Conservation (phyloP, 2,329 filamentous ascomycete species). For the Ceratocystis cubensis region DNA sequence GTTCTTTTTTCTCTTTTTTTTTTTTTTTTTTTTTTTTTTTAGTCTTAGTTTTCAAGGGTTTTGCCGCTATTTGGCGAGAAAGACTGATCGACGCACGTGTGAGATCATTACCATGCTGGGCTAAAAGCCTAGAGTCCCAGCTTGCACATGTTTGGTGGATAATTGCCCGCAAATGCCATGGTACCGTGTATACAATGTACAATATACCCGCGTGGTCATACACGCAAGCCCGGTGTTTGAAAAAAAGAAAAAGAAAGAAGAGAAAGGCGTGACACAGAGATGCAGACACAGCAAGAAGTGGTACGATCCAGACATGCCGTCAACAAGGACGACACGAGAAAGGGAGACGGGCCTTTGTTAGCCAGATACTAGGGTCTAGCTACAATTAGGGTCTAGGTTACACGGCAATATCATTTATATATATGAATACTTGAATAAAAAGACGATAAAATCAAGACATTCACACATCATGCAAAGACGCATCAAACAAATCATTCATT, state of each 20-base stretch:
- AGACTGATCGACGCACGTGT: background rate
- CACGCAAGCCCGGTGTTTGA: too few species aligned
- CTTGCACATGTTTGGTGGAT: background rate
- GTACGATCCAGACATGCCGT: background rate
- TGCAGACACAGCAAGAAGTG: background rate
- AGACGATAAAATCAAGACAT: background rate
- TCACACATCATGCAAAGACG: background rate
- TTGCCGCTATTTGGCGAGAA: background rate
- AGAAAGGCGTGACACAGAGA: background rate
- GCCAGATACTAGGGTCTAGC: background rate
- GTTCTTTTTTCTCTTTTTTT: too few species aligned
- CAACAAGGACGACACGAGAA: background rate
- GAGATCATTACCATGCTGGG: background rate
- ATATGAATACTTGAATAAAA: background rate
- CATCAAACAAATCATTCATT: slow-evolving; percentile 9
- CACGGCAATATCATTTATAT: background rate
- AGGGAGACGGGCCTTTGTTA: background rate
- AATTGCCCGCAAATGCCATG: background rate
- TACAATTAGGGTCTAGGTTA: background rate
- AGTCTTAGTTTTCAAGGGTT: background rate
- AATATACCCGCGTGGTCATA: too few species aligned
- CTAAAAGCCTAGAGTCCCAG: background rate
- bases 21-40: too few species aligned
- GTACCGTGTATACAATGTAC: too few species aligned
- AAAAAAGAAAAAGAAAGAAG: background rate